Percentiles rank a stretch among this genome's conserved stretches.
Evolutionary conservation across 73 alveolate genomes (phyloP).

Genomic region (Paramecium sonneborni): DNA sequence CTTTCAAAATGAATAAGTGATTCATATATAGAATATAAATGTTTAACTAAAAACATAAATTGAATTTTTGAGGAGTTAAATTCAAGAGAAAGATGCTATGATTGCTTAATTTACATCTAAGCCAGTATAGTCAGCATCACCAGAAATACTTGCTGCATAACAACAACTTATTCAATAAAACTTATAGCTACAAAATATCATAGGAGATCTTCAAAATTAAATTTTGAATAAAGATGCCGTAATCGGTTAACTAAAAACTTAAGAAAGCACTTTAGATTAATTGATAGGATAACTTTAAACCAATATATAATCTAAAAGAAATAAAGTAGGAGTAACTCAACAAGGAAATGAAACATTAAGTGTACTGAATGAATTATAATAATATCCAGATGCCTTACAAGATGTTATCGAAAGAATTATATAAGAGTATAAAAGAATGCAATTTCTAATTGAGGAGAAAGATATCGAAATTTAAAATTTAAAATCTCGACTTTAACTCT

Average conservation of each 20-base stretch:
- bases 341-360: background rate
- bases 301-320: background rate
- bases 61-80: background rate
- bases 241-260: background rate
- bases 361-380: background rate
- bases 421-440: slow-evolving; percentile 4
- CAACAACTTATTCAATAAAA: background rate
- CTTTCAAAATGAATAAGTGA: slow-evolving; percentile 2
- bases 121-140: slow-evolving; percentile 23
- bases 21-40: background rate
- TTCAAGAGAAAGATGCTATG: slow-evolving; percentile 40
- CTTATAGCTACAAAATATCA: background rate
- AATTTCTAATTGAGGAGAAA: background rate
- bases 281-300: background rate
- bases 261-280: background rate
- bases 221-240: slow-evolving; percentile 10
- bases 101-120: slow-evolving; percentile 13
- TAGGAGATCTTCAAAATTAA: slow-evolving; percentile 3
- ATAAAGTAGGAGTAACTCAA: background rate
- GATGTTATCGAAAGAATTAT: background rate
- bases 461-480: slow-evolving; percentile 8
- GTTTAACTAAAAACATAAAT: background rate
- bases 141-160: slow-evolving; percentile 7
- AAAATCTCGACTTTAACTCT: background rate
- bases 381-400: slow-evolving; percentile 13